phyloP scores from a whole-genome alignment of 768 basidiomycete genomes.

The Clitopilus hobsonii region DNA sequence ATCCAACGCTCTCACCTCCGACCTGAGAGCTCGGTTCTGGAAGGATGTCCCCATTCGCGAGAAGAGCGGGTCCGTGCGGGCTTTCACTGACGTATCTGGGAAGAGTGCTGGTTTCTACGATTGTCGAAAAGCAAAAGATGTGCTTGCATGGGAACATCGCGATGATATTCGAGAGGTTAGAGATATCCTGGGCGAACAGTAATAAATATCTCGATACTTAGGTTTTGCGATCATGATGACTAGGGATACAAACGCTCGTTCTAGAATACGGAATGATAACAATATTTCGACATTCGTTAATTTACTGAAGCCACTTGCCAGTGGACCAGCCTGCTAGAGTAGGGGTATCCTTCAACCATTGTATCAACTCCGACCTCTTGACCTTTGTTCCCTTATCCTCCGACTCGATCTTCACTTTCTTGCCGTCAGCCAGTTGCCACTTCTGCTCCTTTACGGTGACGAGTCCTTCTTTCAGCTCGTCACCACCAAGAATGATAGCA shows the following conservation, averaged over 20 bases:
- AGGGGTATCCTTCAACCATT: conserved; percentile 53
- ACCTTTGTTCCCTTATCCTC: conserved; percentile 65
- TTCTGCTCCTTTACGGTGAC: conserved; percentile 91
- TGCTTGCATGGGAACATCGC: conserved; percentile 61
- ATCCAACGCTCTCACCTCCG: conserved; percentile 38
- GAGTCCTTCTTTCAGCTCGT: conserved; percentile 79
- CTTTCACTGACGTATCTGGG: conserved; percentile 19
- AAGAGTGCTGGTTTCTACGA: conserved; percentile 50
- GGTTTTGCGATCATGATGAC: no score
- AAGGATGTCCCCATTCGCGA: conserved; percentile 48
- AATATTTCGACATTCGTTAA: background rate
- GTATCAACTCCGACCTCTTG: conserved; percentile 52
- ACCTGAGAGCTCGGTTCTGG: conserved; percentile 44
- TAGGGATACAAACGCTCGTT: no score
- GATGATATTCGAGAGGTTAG: conserved; percentile 15
- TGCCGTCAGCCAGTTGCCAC: conserved; percentile 72
- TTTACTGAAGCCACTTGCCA: conserved; percentile 19
- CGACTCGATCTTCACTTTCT: conserved; percentile 62
- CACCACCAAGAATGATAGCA: conserved; percentile 85
- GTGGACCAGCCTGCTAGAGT: conserved; percentile 40
- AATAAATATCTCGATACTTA: no score
- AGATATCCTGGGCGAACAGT: background rate
- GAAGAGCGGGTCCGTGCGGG: conserved; percentile 35
- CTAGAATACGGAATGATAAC: background rate
- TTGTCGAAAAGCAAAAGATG: conserved; percentile 53